phyloP scores from a whole-genome alignment of 1,284 basidiomycete genomes.

The Schizophyllum commune region DNA sequence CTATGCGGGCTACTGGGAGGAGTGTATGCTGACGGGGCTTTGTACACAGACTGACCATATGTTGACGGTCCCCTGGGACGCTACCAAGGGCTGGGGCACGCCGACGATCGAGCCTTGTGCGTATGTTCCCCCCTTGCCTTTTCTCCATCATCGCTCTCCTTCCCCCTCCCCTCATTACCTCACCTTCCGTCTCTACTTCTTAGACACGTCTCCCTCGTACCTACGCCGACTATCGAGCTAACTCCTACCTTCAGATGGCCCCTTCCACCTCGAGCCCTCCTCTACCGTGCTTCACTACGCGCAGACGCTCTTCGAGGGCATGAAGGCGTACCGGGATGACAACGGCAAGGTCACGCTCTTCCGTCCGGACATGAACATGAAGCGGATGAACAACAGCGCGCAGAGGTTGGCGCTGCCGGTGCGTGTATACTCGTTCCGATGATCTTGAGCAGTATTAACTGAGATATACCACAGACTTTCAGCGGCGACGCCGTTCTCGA shows the following conservation, averaged over 20 bases:
- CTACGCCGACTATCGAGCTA: background rate
- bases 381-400: constrained; percentile 80
- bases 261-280: constrained; percentile 75
- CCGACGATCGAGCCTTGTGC: constrained; percentile 82
- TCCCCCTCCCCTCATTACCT: background rate
- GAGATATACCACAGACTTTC: constrained; percentile 50
- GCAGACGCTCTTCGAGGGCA: constrained; percentile 85
- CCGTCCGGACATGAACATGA: constrained; percentile 99
- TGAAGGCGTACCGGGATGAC: constrained; percentile 90
- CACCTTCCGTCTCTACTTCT: background rate
- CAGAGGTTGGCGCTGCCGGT: constrained; percentile 66
- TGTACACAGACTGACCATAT: constrained; percentile 85
- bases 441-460: constrained; percentile 3
- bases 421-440: background rate
- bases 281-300: constrained; percentile 94
- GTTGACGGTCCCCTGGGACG: constrained; percentile 79
- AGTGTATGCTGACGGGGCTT: constrained; percentile 5
- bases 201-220: background rate
- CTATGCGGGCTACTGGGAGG: constrained; percentile 1
- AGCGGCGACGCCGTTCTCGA: constrained; percentile 74
- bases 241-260: constrained; percentile 46
- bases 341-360: constrained; percentile 83
- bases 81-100: constrained; percentile 68
- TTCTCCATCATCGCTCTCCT: background rate
- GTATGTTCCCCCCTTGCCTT: constrained; percentile 15